Percentiles rank a stretch among this genome's conserved stretches.
Conservation (phyloP, 345 rosid species). For the Gossypium australe region DNA sequence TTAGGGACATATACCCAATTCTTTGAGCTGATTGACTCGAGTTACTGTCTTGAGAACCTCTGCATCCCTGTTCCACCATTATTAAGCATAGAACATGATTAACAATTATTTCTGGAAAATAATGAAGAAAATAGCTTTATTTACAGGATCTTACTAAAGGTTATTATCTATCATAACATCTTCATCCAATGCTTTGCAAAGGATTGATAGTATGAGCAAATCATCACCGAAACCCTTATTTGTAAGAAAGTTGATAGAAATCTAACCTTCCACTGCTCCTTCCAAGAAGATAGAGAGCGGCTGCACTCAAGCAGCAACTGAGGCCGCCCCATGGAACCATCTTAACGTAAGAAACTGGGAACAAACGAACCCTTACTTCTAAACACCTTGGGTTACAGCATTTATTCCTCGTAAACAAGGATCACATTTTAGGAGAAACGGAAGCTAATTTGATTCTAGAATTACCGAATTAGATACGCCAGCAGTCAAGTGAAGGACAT, state of each 20-base stretch:
- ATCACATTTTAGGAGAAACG: not conserved
- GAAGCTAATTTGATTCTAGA: not conserved
- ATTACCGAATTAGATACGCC: not conserved
- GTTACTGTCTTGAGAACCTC: constrained; percentile 70
- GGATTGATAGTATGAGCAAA: not conserved
- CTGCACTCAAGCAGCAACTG: constrained; percentile 82
- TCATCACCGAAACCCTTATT: not conserved
- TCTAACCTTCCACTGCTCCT: constrained; percentile 80
- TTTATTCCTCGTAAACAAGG: not conserved
- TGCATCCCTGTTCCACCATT: constrained; percentile 56
- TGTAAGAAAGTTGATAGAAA: not conserved
- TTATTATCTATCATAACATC: not conserved
- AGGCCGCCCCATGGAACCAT: constrained; percentile 93
- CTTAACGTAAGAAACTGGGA: constrained; percentile 2
- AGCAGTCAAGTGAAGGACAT: not conserved
- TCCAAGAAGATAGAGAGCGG: constrained; percentile 86
- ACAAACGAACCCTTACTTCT: constrained; percentile 12
- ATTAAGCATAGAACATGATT: not conserved
- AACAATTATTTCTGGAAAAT: not conserved
- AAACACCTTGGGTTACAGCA: not conserved
- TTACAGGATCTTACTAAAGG: not conserved
- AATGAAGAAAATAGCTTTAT: not conserved
- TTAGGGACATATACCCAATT: constrained; percentile 48
- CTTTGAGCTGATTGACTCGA: constrained; percentile 74
- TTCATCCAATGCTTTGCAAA: not conserved